Evolutionary conservation across 345 rosid genomes (phyloP).

Genomic region (Eucalyptus erythrocorys): DNA sequence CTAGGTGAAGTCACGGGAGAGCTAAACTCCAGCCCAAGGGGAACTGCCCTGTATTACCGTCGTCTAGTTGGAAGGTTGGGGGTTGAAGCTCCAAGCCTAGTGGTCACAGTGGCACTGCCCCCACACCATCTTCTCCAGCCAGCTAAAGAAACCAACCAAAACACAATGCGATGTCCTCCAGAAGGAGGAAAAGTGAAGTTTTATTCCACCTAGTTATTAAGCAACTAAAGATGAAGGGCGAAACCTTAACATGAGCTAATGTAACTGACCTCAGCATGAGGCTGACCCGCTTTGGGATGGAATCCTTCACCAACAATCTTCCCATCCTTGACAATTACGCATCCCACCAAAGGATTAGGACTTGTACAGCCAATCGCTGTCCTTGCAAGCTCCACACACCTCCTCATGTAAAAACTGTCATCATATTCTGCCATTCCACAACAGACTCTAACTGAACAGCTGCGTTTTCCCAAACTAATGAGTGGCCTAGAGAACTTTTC

Average conservation of each 20-base stretch:
- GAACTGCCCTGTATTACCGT: not conserved
- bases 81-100: not conserved
- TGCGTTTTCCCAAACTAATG: not conserved
- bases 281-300: slow-evolving; percentile 96
- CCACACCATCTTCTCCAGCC: not conserved
- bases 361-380: slow-evolving; percentile 72
- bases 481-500: not conserved
- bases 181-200: not conserved
- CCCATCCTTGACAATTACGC: slow-evolving; percentile 84
- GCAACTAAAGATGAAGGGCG: not conserved
- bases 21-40: not conserved
- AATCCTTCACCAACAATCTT: slow-evolving; percentile 84
- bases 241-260: not conserved
- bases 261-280: slow-evolving; percentile 82
- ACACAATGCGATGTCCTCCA: not conserved
- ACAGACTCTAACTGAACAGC: slow-evolving; percentile 1
- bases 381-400: slow-evolving; percentile 69
- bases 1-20: not conserved
- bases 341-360: slow-evolving; percentile 96
- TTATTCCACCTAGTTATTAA: not conserved
- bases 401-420: slow-evolving; percentile 67
- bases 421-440: slow-evolving; percentile 9
- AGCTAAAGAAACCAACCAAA: not conserved
- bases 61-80: not conserved
- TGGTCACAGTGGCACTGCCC: not conserved